Percentiles rank a stretch among this genome's conserved stretches.
phyloP scores from a whole-genome alignment of 78 protist species.

The Capsaspora owczarzaki region DNA sequence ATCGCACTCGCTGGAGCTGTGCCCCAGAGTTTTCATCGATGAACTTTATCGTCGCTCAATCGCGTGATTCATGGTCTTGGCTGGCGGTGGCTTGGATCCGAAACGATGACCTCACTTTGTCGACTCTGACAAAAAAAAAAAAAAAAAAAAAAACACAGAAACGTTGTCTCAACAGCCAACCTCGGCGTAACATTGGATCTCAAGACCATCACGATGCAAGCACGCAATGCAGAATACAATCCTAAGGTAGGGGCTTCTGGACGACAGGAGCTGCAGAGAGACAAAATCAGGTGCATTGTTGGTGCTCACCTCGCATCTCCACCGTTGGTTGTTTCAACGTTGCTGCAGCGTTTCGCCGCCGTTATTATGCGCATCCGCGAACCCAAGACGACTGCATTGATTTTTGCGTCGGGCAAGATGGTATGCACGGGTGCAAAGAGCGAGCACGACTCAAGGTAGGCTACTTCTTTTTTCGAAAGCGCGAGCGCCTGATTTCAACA shows the following conservation, averaged over 20 bases:
- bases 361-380: conserved; percentile 93
- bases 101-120: no score
- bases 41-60: no score
- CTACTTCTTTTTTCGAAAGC: no score
- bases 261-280: neutral
- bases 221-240: conserved; percentile 95
- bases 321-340: no score
- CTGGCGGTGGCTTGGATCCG: no score
- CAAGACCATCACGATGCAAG: conserved; percentile 76
- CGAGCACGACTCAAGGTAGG: conserved; percentile 73
- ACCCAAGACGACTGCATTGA: conserved; percentile 92
- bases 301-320: no score
- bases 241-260: conserved; percentile 69
- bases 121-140: no score
- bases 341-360: conserved; percentile 91
- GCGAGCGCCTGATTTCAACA: no score
- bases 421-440: conserved; percentile 89
- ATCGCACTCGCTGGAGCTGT: no score
- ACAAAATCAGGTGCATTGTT: neutral
- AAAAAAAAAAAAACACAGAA: no score
- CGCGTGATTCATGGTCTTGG: no score
- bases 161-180: conserved; percentile 87
- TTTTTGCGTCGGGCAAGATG: conserved; percentile 91
- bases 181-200: conserved; percentile 73
- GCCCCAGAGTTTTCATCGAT: no score